Evolutionary conservation across 805 yeast genomes (phyloP).

Genomic region (Saturnispora mendoncae): DNA sequence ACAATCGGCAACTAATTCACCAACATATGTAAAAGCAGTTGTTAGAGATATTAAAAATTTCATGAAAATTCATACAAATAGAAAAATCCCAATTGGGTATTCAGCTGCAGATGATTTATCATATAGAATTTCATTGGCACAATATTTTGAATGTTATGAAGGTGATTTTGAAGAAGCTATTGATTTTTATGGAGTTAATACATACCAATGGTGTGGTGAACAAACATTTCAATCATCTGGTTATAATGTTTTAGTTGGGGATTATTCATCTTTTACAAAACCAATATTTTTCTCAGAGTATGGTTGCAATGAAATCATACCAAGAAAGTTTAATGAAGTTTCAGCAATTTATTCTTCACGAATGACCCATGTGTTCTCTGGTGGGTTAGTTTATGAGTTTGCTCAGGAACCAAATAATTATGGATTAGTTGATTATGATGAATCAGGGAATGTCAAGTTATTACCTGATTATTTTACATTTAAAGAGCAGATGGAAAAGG

Average conservation of each 20-base stretch:
- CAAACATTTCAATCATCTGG: constrained; percentile 68
- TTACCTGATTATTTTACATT: constrained; percentile 37
- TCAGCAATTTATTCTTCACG: constrained; percentile 60
- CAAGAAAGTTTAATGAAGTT: constrained; percentile 79
- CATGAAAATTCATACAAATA: constrained; percentile 48
- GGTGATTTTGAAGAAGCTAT: constrained; percentile 74
- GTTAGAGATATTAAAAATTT: constrained; percentile 72
- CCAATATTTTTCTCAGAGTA: constrained; percentile 82
- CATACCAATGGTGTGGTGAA: constrained; percentile 90
- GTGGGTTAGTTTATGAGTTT: constrained; percentile 91
- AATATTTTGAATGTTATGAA: constrained; percentile 68
- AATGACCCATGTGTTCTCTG: constrained; percentile 85
- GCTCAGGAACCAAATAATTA: constrained; percentile 71
- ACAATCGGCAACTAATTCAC: constrained; percentile 44
- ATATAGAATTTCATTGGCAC: constrained; percentile 66
- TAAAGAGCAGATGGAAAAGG: constrained; percentile 34
- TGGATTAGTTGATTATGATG: constrained; percentile 64
- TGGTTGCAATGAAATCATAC: constrained; percentile 65
- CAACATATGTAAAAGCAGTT: constrained; percentile 71
- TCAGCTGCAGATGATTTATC: constrained; percentile 82
- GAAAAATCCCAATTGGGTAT: constrained; percentile 74
- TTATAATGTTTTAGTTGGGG: constrained; percentile 57
- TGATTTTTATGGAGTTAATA: constrained; percentile 90
- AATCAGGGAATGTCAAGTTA: constrained; percentile 35
- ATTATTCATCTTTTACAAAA: constrained; percentile 62